Evolutionary conservation across 305 asterid species (phyloP).

Genomic region (Rubia peregrina): DNA sequence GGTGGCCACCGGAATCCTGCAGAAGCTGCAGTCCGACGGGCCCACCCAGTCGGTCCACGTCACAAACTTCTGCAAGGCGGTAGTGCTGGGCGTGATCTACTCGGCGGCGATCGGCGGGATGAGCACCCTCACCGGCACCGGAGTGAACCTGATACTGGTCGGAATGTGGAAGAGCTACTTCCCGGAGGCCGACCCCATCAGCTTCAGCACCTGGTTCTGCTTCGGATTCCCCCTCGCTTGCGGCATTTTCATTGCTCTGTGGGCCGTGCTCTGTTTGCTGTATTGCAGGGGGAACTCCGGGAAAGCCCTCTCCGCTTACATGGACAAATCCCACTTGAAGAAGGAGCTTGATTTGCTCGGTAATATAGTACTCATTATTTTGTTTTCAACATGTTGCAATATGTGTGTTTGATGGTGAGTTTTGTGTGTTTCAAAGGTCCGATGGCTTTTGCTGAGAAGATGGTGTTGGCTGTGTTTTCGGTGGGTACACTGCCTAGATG

Average conservation of each 20-base stretch:
- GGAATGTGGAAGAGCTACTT: conserved; percentile 96
- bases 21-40: conserved; percentile 40
- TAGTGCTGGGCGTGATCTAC: conserved; percentile 73
- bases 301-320: conserved; percentile 41
- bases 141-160: conserved; percentile 82
- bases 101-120: conserved; percentile 81
- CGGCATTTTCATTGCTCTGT: conserved; percentile 44
- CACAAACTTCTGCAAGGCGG: conserved; percentile 67
- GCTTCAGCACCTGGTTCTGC: conserved; percentile 76
- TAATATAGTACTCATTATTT: background rate
- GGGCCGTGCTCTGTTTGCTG: conserved; percentile 62
- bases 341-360: conserved; percentile 80
- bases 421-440: conserved; percentile 46
- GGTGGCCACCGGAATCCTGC: conserved; percentile 85
- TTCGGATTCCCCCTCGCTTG: conserved; percentile 72
- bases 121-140: conserved; percentile 91
- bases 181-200: conserved; percentile 61
- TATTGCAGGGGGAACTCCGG: conserved; percentile 50
- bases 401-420: background rate
- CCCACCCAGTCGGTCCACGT: conserved; percentile 31
- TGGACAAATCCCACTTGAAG: conserved; percentile 63
- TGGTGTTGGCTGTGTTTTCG: conserved; percentile 51
- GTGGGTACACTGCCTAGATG: conserved; percentile 28
- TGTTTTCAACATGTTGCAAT: background rate
- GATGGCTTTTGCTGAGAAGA: conserved; percentile 83